phyloP scores from a whole-genome alignment of 768 basidiomycete genomes.

The Arthromyces matolae region DNA sequence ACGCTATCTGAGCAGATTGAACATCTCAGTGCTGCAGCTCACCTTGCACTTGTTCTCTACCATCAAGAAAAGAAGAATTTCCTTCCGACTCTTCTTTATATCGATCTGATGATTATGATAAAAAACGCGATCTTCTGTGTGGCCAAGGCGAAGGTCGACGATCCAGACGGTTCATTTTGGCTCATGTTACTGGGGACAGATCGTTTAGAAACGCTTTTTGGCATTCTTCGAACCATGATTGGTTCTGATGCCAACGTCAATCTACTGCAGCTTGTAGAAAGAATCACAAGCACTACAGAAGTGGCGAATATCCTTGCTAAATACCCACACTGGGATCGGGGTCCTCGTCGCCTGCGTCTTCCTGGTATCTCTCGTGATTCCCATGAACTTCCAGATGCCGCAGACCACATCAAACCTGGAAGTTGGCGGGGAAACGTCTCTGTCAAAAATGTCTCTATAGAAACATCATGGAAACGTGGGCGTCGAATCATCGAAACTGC shows the following conservation, averaged over 20 bases:
- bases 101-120: constrained; percentile 33
- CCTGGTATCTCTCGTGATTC: constrained; percentile 22
- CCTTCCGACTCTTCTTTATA: constrained; percentile 17
- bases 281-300: constrained; percentile 28
- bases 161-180: constrained; percentile 28
- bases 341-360: constrained; percentile 30
- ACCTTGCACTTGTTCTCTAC: constrained; percentile 19
- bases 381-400: constrained; percentile 15
- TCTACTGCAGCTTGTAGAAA: constrained; percentile 20
- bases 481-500: constrained; percentile 16
- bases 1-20: constrained; percentile 29
- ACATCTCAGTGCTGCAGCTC: constrained; percentile 30
- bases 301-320: constrained; percentile 31
- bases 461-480: constrained; percentile 28
- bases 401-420: constrained; percentile 34
- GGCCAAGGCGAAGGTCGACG: constrained; percentile 32
- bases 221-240: constrained; percentile 31
- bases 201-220: constrained; percentile 31
- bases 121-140: constrained; percentile 38
- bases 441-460: constrained; percentile 21
- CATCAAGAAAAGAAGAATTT: background rate
- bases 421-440: constrained; percentile 30
- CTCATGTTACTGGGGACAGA: constrained; percentile 36
- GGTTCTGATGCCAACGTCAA: constrained; percentile 31
- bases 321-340: constrained; percentile 36